Evolutionary conservation across 345 rosid species (phyloP).

Genomic region (Populus davidiana): DNA sequence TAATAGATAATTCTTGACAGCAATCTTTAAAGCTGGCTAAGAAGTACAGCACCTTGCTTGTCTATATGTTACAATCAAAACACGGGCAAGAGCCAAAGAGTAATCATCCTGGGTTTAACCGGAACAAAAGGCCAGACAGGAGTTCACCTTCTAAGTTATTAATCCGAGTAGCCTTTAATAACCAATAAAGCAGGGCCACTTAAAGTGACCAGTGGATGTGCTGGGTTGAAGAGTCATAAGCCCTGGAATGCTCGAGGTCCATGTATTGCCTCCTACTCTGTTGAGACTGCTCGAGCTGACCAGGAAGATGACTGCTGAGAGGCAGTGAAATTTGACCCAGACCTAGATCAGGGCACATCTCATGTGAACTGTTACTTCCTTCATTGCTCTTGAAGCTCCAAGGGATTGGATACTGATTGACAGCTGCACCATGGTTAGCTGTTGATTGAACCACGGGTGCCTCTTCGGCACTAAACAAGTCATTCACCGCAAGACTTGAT

Average conservation of each 20-base stretch:
- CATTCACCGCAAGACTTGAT: slow-evolving; percentile 32
- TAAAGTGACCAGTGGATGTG: slow-evolving; percentile 72
- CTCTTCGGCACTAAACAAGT: slow-evolving; percentile 38
- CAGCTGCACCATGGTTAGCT: slow-evolving; percentile 36
- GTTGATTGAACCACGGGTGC: slow-evolving; percentile 52
- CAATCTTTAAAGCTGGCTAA: not conserved
- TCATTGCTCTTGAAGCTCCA: slow-evolving; percentile 57
- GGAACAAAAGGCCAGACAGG: not conserved
- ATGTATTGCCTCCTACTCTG: slow-evolving; percentile 53
- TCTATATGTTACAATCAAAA: not conserved
- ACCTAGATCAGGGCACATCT: slow-evolving; percentile 47
- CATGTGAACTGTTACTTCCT: slow-evolving; percentile 32
- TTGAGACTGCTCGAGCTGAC: slow-evolving; percentile 51
- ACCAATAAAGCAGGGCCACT: not conserved
- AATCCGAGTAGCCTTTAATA: not conserved
- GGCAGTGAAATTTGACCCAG: slow-evolving; percentile 49
- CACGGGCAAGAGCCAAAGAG: not conserved
- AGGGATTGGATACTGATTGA: slow-evolving; percentile 44
- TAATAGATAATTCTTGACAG: too few relatives aligned
- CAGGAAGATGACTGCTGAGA: slow-evolving; percentile 35
- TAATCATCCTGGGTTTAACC: not conserved
- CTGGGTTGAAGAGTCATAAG: slow-evolving; percentile 51
- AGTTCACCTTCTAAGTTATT: not conserved
- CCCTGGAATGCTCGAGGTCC: slow-evolving; percentile 56
- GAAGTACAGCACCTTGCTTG: not conserved